These are phyloP conservation scores for Microbotryum saponariae DNA, from an alignment of 1,284 basidiomycete species.

Conservation along the genomic window DNA sequence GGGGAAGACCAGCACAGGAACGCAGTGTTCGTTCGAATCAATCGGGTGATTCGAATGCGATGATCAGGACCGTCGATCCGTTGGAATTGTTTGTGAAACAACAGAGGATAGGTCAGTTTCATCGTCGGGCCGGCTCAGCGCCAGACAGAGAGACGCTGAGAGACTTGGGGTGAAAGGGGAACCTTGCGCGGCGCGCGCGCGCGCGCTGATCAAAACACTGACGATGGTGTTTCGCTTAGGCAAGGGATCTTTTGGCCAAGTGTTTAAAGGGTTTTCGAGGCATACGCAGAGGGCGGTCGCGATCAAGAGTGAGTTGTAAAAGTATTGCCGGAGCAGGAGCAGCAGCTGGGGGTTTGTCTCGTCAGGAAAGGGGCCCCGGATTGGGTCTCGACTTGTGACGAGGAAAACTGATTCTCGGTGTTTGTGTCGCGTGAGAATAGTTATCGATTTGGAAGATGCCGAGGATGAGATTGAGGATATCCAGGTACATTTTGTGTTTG, in stretches of 20 bases:
- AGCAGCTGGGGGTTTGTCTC: no score
- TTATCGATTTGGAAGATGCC: slow-evolving; percentile 95
- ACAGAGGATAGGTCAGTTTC: slow-evolving; percentile 75
- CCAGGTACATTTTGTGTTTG: slow-evolving; percentile 54
- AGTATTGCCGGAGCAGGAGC: background rate
- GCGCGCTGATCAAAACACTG: slow-evolving; percentile 8
- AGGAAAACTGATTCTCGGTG: background rate
- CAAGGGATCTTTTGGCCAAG: slow-evolving; percentile 93
- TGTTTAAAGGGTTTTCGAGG: slow-evolving; percentile 94
- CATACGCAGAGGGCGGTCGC: slow-evolving; percentile 86
- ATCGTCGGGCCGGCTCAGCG: no score
- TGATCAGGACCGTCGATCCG: slow-evolving; percentile 55
- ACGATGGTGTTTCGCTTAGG: slow-evolving; percentile 44
- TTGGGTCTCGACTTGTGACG: background rate
- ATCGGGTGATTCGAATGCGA: slow-evolving; percentile 6
- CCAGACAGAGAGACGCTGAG: no score
- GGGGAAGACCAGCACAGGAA: background rate
- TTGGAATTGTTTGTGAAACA: slow-evolving; percentile 93
- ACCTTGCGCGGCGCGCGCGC: no score
- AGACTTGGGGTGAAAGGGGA: no score
- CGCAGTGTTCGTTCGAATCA: background rate
- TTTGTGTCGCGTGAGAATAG: slow-evolving; percentile 38
- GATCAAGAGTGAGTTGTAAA: slow-evolving; percentile 30
- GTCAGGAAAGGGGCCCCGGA: no score
- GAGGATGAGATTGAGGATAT: slow-evolving; percentile 99